Evolutionary conservation across 345 rosid species (phyloP).

Genomic region (Hibiscus syriacus): DNA sequence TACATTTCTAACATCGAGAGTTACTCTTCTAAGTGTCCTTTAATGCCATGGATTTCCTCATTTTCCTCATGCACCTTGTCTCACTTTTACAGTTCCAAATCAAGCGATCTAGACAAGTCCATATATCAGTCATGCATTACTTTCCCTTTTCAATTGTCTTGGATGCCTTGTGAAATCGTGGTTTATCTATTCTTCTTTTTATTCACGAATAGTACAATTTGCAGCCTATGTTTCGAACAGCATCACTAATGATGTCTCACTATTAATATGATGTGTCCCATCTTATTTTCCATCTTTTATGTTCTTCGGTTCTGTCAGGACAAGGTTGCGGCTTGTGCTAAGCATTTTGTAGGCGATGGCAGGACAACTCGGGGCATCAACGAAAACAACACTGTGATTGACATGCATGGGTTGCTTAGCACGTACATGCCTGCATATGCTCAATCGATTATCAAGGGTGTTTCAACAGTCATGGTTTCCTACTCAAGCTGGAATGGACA

Average conservation of each 20-base stretch:
- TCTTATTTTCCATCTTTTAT: neutral
- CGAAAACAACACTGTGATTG: slow-evolving; percentile 68
- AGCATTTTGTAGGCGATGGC: slow-evolving; percentile 98
- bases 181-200: neutral
- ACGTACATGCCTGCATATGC: slow-evolving; percentile 80
- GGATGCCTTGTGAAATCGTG: neutral
- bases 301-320: slow-evolving; percentile 33
- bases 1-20: neutral
- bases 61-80: neutral
- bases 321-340: slow-evolving; percentile 91
- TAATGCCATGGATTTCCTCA: neutral
- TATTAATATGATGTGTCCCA: too few species aligned
- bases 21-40: neutral
- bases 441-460: slow-evolving; percentile 71
- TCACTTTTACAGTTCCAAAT: neutral
- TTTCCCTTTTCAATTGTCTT: neutral
- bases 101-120: neutral
- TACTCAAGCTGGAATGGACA: slow-evolving; percentile 94
- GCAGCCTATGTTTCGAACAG: too few species aligned
- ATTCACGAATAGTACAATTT: neutral
- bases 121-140: neutral
- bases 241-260: too few species aligned
- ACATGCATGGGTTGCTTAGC: slow-evolving; percentile 63
- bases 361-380: slow-evolving; percentile 84
- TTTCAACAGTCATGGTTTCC: slow-evolving; percentile 88